Conservation (phyloP, 108 stramenopile genomes). For the Nannochloropsis salina region DNA sequence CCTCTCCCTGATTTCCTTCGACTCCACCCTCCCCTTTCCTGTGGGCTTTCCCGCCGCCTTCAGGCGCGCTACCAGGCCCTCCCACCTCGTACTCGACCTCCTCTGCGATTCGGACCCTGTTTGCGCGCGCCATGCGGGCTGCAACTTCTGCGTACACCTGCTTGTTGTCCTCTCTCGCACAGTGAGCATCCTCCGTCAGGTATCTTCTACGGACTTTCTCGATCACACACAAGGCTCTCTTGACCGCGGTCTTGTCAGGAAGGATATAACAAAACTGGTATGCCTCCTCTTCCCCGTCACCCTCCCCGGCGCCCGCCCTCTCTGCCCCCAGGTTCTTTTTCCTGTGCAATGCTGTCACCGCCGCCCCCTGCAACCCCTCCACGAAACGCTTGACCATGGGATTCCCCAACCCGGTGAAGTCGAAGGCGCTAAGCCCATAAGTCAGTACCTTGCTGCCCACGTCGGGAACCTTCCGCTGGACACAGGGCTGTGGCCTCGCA, state of each 20-base stretch:
- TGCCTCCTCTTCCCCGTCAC: background rate
- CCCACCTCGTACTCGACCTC: slow-evolving; percentile 19
- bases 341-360: background rate
- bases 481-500: background rate
- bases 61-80: background rate
- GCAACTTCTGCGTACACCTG: background rate
- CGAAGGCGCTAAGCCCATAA: slow-evolving; percentile 1
- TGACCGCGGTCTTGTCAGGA: background rate
- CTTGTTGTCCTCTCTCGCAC: background rate
- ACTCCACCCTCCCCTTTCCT: slow-evolving; percentile 1
- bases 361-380: background rate
- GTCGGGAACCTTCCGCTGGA: background rate
- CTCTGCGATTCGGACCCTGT: background rate
- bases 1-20: background rate
- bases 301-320: background rate
- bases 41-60: background rate
- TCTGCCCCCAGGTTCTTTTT: background rate
- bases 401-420: background rate
- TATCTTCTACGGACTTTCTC: background rate
- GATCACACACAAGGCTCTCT: background rate
- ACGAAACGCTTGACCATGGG: background rate
- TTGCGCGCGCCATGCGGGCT: background rate
- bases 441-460: background rate
- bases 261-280: background rate
- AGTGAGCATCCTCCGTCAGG: background rate